Evolutionary conservation across 768 basidiomycete genomes (phyloP).

Genomic region (Crepidotus variabilis): DNA sequence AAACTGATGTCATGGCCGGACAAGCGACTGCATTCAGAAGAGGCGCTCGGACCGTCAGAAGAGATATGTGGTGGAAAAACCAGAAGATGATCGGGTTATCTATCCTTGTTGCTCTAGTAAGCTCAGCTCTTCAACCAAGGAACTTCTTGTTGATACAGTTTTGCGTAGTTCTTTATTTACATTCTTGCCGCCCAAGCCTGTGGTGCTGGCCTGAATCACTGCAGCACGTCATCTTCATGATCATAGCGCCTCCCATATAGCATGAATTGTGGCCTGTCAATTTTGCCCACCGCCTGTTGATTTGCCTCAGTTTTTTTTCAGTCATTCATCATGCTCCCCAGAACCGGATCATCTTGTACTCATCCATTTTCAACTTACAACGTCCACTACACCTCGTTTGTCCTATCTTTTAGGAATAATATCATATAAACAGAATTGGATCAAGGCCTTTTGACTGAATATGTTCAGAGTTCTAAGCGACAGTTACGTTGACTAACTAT

Average conservation of each 20-base stretch:
- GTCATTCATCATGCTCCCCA: neutral
- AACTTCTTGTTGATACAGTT: neutral
- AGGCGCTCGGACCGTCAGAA: slow-evolving; percentile 77
- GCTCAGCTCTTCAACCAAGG: slow-evolving; percentile 20
- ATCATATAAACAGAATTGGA: neutral
- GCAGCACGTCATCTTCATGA: slow-evolving; percentile 17
- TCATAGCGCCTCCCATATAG: neutral
- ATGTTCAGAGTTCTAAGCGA: neutral
- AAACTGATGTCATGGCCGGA: slow-evolving; percentile 92
- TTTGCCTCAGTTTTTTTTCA: neutral
- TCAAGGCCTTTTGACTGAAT: neutral
- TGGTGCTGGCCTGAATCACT: slow-evolving; percentile 67
- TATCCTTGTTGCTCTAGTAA: slow-evolving; percentile 66
- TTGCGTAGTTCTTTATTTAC: slow-evolving; percentile 66
- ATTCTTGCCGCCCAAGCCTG: slow-evolving; percentile 88
- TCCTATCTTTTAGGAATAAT: too few relatives aligned
- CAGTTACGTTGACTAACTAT: neutral
- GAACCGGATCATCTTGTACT: neutral
- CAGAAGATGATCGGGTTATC: slow-evolving; percentile 64
- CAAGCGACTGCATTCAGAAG: slow-evolving; percentile 92
- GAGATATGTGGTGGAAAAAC: slow-evolving; percentile 91
- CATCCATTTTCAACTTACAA: neutral
- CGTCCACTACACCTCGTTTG: too few relatives aligned
- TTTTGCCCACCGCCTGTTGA: neutral
- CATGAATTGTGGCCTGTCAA: neutral